Evolutionary conservation across 1,284 basidiomycete species (phyloP), one percentile per base, ranked within the genome.

Genomic region (Bondarzewia mesenterica): DNA sequence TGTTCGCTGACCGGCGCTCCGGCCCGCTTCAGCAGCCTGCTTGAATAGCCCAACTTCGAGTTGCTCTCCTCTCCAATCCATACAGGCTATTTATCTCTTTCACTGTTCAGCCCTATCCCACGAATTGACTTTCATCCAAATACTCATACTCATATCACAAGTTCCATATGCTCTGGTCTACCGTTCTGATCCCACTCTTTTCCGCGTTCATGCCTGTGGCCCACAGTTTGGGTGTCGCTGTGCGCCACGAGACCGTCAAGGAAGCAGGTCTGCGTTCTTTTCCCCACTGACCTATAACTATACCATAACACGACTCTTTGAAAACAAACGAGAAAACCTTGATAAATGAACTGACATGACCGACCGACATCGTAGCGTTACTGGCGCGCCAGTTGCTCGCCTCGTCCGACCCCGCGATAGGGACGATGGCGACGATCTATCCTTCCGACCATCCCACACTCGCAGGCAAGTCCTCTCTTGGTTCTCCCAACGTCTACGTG

Each of bases 341-440:
- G 29, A 32, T 7, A 10, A 10, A 4, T n/a, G 12, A n/a, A 12
- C 29, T 10, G 12, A 42, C 22, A 20, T 40, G 39, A 12, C 5
- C 20, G 39, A 40, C 39, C 12, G 39, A 26, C 16, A n/a, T 14
- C 22, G 37, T 48, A 76, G 74, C 74, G 18, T 50, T 58, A 21
- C 63, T 77, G 42, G 71, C 74, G 20, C 65, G 75, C 38, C 53
- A 55, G 10, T 62, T 77, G 12, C 63, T 78, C 21, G 67, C 71
- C 43, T 29, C 55, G 22, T 72, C 71, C 4, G 47, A 56, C 5
- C 59, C 57, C 26, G 62, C 67, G 3, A 63, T 76, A 18, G 75
- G 68, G 26, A 73, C 65, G 16, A 77, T 77, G 72, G 75, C 74
- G 16, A 78, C 75, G 3, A 55, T 71, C 18, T 77, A 70, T 55